Conservation (phyloP, 768 basidiomycete species). For the Podaxis sp. region DNA sequence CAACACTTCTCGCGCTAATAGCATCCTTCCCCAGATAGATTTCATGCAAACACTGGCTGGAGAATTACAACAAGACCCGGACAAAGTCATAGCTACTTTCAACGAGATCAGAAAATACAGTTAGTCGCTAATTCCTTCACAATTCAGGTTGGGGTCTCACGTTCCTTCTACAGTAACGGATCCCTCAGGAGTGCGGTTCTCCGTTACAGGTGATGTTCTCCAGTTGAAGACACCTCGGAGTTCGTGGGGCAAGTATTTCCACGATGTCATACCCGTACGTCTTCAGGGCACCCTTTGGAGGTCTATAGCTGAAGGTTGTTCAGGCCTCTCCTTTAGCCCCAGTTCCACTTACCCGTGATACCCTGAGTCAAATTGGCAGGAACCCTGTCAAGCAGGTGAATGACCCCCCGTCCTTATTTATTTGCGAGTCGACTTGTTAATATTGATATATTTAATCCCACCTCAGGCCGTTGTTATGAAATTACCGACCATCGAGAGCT, state of each 20-base stretch:
- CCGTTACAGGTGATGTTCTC: constrained; percentile 86
- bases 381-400: constrained; percentile 70
- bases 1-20: constrained; percentile 67
- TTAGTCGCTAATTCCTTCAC: constrained; percentile 37
- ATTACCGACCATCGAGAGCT: constrained; percentile 92
- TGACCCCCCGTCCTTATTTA: constrained; percentile 6
- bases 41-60: constrained; percentile 75
- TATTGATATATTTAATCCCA: not conserved
- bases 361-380: constrained; percentile 73
- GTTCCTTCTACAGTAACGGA: constrained; percentile 60
- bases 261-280: constrained; percentile 55
- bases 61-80: constrained; percentile 71
- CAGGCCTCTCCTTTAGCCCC: constrained; percentile 60
- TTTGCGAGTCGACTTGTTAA: not conserved
- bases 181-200: constrained; percentile 82
- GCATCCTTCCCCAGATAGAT: constrained; percentile 73
- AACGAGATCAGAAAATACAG: constrained; percentile 68
- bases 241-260: constrained; percentile 73
- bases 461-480: constrained; percentile 79
- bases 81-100: constrained; percentile 69
- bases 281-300: not conserved
- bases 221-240: constrained; percentile 68
- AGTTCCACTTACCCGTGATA: constrained; percentile 63
- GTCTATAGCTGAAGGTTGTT: constrained; percentile 8
- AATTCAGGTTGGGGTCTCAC: not conserved